Base-by-base conservation (phyloP, 495 filamentous ascomycete genomes). In the Hamigera avellanea region DNA sequence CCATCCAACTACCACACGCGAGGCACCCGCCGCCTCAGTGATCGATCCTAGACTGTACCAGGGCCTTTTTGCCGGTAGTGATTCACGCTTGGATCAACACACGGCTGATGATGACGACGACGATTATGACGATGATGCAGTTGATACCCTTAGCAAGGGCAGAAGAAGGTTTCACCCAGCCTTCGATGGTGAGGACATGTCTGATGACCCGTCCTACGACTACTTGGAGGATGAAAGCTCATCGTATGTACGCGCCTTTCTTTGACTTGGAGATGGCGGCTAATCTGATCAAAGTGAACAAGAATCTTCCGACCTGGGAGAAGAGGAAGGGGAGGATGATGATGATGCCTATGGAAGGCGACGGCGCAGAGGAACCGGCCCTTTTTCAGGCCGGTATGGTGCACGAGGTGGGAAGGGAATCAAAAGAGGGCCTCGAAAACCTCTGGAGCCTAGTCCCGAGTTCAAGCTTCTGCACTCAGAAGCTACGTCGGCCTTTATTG, bases 381-480 rank as follows among this genome's bases (percentile, higher is more conserved):
- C 45, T 7, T 66, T 67, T 25, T 62, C 59, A 14, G 57, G 62
- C 23, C 61, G 64, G 18, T 62, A 45, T 31, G 63, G 66, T 32
- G 63, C 62, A 8, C 54, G 66, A 26, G 67, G 70, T 35, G 53
- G 56, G 5, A 71, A 65, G 43, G 70, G 70, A 10, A 54, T 66
- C 41, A 71, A 65, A 44, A 62, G 71, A 44, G 80, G 82, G 8
- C 78, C 76, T n/a, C 73, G 81, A n/a, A 78, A 76, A 49, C 70
- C 79, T 5, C 59, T 78, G 16, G 80, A 86, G 43, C 81, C 81
- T 19, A 78, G 78, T 19, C 72, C 73, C 7, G 78, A 88, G 40
- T 84, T 88, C 58, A 83, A 83, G 41, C 61, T 75, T 32, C 59
- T 81, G 31, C 70, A 86, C 42, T 75, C 70, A n/a, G 58, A 75